Base-by-base conservation (phyloP, 2,329 filamentous ascomycete genomes). In the Basipetospora chlamydospora region DNA sequence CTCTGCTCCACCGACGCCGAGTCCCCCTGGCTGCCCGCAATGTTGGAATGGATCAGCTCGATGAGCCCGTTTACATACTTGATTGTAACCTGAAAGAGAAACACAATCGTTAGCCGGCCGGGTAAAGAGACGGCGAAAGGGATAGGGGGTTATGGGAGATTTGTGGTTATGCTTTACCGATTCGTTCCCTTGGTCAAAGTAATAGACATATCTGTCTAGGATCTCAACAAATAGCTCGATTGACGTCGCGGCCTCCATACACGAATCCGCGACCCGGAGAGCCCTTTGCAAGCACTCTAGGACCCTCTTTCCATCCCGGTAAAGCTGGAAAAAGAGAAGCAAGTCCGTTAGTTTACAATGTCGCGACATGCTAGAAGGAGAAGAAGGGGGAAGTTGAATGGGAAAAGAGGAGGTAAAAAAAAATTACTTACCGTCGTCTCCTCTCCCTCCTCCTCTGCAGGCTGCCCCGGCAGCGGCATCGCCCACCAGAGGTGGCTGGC, bases 201-300 rank as follows among this genome's bases (percentile, higher is more conserved):
- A 98, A 59, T 98, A 98, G 37, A 96, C 87, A 55, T 98, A 98
- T 57, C 90, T 77, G 57, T 98, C 95, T 39, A 98, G 64, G 44
- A 98, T 98, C 61, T 98, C 90, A 39, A 98, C 88, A 59, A 98
- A 98, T 33, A 98, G 70, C 60, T 98, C 92, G 32, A 98, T 90
- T 3, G 86, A 95, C 4, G 95, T 86, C 6, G 86, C 85, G 6
- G 87, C 90, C 58, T 98, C 92, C 90, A 98, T 98, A 62, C 90
- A 98, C 6, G 90, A 92, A 58, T 98, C 90, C 3, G 90, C 92
- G 20, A 98, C 92, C 25, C 92, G 80, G 8, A 98, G 76, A 9
- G 90, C 90, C 39, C 90, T 80, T 58, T 98, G 90, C 33, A 98
- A 68, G 52, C 90, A 98, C 57, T 98, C 90, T 5, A 98, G 73